Base-by-base conservation (phyloP, 495 filamentous ascomycete genomes). In the Podospora australis region DNA sequence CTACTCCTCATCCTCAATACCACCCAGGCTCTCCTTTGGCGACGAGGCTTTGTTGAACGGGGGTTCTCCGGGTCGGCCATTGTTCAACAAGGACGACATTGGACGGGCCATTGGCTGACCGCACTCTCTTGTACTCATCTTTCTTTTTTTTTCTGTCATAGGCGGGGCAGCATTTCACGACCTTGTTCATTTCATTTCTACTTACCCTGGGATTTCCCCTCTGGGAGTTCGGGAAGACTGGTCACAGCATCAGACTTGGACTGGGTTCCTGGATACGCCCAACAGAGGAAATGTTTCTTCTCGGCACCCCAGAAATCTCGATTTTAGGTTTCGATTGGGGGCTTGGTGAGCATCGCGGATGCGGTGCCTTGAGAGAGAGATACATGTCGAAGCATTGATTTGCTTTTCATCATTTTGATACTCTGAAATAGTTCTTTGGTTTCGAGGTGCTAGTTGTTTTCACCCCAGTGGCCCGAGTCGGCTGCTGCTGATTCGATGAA, bases 81-180 rank as follows among this genome's bases (percentile, higher is more conserved):
- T 60, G n/a, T 56, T 68, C 19, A 62, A 56, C 24, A 56, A 62
- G 14, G 59, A 66, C 8, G 61, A 64, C 14, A 73, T 73, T 49
- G 72, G 72, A 8, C 55, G 66, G 25, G 70, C 71, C 3, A 67
- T 75, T 32, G 70, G 70, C 2, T 75, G 55, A 69, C 17, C 16
- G 25, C 32, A 20, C 25, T 51, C 8, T 4, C 11, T 32, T 21
- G 23, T 49, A 9, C 24, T 16, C 2, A 19, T 41, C 21, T 13
- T 10, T 21, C 13, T 29, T 29, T 39, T 17, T 36, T 36, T 14
- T 17, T 36, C 30, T 34, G 2, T 34, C 30, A n/a, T n/a, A n/a
- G n/a, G n/a, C n/a, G n/a, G n/a, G n/a, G n/a, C n/a, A n/a, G n/a
- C n/a, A n/a, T n/a, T n/a, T n/a, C n/a, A n/a, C n/a, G n/a, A n/a